Base-by-base conservation (phyloP, 225 moss, liverwort and hornwort species). In the Bryum argenteum region DNA sequence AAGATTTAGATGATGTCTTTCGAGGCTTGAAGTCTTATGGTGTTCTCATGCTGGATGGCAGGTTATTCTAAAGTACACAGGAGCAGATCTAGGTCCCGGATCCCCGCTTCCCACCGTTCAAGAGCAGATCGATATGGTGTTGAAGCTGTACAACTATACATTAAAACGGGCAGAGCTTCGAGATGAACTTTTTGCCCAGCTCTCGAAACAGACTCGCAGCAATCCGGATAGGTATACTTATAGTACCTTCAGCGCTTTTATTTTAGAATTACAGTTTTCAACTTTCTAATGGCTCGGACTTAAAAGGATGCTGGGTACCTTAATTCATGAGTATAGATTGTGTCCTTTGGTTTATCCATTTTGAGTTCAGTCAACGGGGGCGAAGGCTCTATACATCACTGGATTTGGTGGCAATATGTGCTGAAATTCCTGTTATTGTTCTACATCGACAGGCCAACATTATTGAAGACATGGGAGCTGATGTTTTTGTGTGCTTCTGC, bases 401-500 rank as follows among this genome's bases (percentile, higher is more conserved):
- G 59, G 45, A 22, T 66, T 21, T 65, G 22, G 33, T 33, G 60
- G 41, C 19, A 50, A 79, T 56, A 47, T 42, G 57, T 65, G 64
- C 70, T 79, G 59, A 79, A 58, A 19, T 53, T n/a, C 11, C 11
- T 71, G 41, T 52, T 13, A 42, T 20, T 76, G 61, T 73, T 9
- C 37, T 23, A 58, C 33, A 17, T 76, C n/a, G 54, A 38, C 84
- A 92, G 92, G 79, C 51, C 86, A 60, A 80, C 79, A 53, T 69
- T 95, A 64, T 71, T 92, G 80, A 95, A 92, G 82, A 80, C 92
- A 55, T 95, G 95, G 95, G 95, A 95, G 75, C 75, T 92, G 48
- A 89, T 91, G 84, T 89, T 92, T 68, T 78, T 95, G 43, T 95
- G 92, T 82, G 92, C 95, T 58, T 95, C 95, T 71, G 95, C 92